Evolutionary conservation across 345 rosid genomes (phyloP).

Genomic region (Alliaria petiolata): DNA sequence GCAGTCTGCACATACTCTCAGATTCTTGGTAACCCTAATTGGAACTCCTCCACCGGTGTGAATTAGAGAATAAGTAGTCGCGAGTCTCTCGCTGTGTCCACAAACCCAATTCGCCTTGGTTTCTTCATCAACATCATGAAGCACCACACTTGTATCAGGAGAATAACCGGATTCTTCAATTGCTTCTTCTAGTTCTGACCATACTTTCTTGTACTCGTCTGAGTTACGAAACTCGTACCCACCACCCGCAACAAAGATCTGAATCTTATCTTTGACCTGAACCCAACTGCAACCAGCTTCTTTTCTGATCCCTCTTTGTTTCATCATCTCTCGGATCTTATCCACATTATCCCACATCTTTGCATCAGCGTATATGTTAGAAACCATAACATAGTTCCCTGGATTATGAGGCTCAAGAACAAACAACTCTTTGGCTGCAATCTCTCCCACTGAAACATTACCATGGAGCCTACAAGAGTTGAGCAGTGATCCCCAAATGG

Average conservation of each 20-base stretch:
- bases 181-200: constrained; percentile 33
- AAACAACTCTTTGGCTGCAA: constrained; percentile 43
- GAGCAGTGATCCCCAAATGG: constrained; percentile 58
- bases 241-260: constrained; percentile 50
- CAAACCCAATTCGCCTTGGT: constrained; percentile 45
- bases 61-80: constrained; percentile 42
- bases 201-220: constrained; percentile 36
- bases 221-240: constrained; percentile 39
- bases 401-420: constrained; percentile 51
- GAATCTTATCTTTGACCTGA: constrained; percentile 42
- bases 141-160: constrained; percentile 42
- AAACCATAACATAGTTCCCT: constrained; percentile 58
- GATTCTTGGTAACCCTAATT: constrained; percentile 53
- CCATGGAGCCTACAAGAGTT: constrained; percentile 45
- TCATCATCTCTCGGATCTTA: constrained; percentile 38
- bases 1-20: constrained; percentile 58
- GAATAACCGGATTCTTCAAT: constrained; percentile 40
- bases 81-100: constrained; percentile 61
- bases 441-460: constrained; percentile 35
- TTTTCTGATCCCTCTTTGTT: constrained; percentile 44
- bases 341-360: constrained; percentile 59
- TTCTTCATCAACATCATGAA: constrained; percentile 57
- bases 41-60: constrained; percentile 41
- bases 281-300: constrained; percentile 72
- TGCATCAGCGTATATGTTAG: constrained; percentile 58